Evolutionary conservation across 140 eudicot species (phyloP), one percentile per base, ranked within the genome.

Genomic region (Bidens hawaiensis): DNA sequence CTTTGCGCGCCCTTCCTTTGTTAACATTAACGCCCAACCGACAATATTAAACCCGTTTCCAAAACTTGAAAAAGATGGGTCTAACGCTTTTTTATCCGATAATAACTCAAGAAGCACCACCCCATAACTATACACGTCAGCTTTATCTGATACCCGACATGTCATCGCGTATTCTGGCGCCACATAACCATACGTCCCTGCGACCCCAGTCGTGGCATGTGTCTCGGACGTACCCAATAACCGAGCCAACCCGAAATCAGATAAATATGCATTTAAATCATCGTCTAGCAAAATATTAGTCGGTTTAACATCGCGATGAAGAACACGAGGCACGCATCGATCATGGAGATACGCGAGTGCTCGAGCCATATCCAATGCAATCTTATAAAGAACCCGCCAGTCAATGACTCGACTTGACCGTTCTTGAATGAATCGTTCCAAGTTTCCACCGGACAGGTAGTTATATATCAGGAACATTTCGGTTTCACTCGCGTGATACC

Each of bases 171-270:
- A n/a, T n/a, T n/a, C n/a, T n/a, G n/a, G n/a, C n/a, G n/a, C n/a
- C n/a, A n/a, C n/a, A n/a, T n/a, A n/a, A n/a, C n/a, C 96, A 12
- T 81, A 88, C 15, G 96, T 88, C 28, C 96, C 96, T 4, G 96
- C 94, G 4, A 79, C 87, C 6, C 89, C 96, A 0, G 96, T 88
- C 7, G 96, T 88, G 17, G 90, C 94, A 70, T 88, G 96, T 6
- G 96, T 88, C 51, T 84, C 89, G 8, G 96, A 88, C 2, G 86
- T 82, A 24, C 89, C 96, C 41, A 88, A 65, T 26, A 88, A 85
- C 47, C 96, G 52, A 8, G 96, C 96, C 70, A 88, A 72, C 0
- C 96, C 96, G n/a, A n/a, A n/a, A n/a, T n/a, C n/a, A n/a, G n/a
- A n/a, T n/a, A n/a, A n/a, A n/a, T n/a, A n/a, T n/a, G n/a, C n/a